Percentiles rank a stretch among this genome's conserved stretches.
Evolutionary conservation across 140 eudicot species (phyloP).

Genomic region (Cichorium intybus): DNA sequence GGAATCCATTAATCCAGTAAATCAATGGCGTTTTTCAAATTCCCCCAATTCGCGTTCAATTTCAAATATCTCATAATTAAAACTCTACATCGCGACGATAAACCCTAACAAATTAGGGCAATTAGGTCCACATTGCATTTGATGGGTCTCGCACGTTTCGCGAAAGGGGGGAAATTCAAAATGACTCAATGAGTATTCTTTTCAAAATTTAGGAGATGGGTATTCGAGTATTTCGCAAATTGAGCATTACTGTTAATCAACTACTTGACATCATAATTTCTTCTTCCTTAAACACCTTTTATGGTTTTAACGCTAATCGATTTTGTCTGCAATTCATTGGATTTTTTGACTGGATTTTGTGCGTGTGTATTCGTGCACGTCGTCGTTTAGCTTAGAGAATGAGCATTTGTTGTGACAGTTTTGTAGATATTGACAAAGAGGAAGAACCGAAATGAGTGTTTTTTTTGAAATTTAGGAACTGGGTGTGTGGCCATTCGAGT

Average conservation of each 20-base stretch:
- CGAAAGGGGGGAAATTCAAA: conserved; percentile 10
- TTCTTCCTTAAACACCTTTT: conserved; percentile 20
- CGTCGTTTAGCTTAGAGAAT: too few species aligned
- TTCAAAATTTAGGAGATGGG: conserved; percentile 18
- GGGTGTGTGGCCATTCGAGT: conserved; percentile 16
- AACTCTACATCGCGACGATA: not conserved
- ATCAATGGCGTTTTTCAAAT: not conserved
- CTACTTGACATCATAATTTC: conserved; percentile 22
- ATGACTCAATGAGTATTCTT: conserved; percentile 15
- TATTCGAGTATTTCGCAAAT: conserved; percentile 3
- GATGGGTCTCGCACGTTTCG: not conserved
- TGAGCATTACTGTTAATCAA: not conserved
- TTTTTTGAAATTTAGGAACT: conserved; percentile 18
- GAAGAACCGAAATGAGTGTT: conserved; percentile 32
- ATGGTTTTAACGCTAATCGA: conserved; percentile 12
- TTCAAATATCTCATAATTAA: not conserved
- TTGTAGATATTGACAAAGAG: conserved; percentile 13
- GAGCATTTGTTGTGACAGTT: not conserved
- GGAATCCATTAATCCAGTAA: not conserved
- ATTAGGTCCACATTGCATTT: conserved; percentile 36
- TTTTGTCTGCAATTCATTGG: conserved; percentile 25
- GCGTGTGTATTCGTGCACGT: not conserved
- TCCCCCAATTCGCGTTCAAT: not conserved
- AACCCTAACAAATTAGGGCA: not conserved
- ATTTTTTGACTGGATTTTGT: conserved; percentile 25